A percentile compares a stretch with the other conserved stretches of the same genome.
These are phyloP conservation scores for Linderina pennispora DNA, from an alignment of 192 early-diverging fungal species.

Conservation along the genomic window DNA sequence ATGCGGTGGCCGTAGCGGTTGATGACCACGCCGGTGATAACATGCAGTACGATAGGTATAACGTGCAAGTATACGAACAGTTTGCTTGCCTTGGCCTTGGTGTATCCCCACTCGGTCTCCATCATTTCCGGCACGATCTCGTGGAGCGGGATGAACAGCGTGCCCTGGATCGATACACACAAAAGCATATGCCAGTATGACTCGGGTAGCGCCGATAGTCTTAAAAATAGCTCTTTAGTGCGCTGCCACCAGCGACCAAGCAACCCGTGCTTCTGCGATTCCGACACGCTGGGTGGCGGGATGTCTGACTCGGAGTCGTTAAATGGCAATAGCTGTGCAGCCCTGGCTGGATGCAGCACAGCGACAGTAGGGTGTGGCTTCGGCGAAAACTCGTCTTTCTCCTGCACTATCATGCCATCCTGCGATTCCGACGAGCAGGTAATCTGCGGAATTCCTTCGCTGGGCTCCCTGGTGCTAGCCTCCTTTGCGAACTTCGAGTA, in stretches of 20 bases:
- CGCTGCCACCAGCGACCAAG: slow-evolving; percentile 5
- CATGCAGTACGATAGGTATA: slow-evolving; percentile 52
- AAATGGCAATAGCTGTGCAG: no score
- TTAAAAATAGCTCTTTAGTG: slow-evolving; percentile 32
- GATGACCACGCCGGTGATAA: slow-evolving; percentile 51
- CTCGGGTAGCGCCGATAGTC: slow-evolving; percentile 34
- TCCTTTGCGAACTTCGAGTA: slow-evolving; percentile 36
- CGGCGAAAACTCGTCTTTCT: no score
- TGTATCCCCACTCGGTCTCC: slow-evolving; percentile 42
- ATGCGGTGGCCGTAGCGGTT: slow-evolving; percentile 49
- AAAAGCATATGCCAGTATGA: slow-evolving; percentile 44
- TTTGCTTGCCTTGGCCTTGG: slow-evolving; percentile 35
- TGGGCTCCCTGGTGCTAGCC: no score
- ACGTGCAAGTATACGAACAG: slow-evolving; percentile 47
- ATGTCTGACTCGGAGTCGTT: no score
- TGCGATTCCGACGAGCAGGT: neutral
- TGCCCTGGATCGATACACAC: slow-evolving; percentile 40
- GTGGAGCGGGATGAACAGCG: slow-evolving; percentile 43
- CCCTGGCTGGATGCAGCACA: no score
- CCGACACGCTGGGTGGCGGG: no score
- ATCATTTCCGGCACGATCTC: slow-evolving; percentile 47
- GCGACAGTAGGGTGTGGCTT: no score
- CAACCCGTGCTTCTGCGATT: neutral
- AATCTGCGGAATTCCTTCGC: slow-evolving; percentile 1
- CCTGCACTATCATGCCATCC: slow-evolving; percentile 37